These are phyloP conservation scores for Buddleja alternifolia DNA, from an alignment of 257 asterid genomes.

Conservation along the genomic window DNA sequence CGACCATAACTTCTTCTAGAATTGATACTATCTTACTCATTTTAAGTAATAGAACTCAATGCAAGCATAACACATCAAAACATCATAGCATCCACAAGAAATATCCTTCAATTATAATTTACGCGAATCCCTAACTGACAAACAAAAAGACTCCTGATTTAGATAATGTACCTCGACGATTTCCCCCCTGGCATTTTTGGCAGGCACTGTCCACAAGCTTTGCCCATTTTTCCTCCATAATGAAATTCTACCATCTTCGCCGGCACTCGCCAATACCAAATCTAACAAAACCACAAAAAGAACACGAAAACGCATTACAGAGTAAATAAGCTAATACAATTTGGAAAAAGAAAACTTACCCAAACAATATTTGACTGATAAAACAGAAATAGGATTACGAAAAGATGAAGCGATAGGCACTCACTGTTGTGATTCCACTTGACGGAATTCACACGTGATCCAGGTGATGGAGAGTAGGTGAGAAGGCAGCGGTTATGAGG, in stretches of 20 bases:
- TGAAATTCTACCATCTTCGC: constrained; percentile 81
- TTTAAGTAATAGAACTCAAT: constrained; percentile 5
- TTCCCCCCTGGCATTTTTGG: constrained; percentile 64
- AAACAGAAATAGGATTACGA: constrained; percentile 22
- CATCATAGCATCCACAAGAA: constrained; percentile 1
- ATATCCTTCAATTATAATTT: background rate
- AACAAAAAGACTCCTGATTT: background rate
- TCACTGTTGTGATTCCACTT: constrained; percentile 98
- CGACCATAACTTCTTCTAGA: background rate
- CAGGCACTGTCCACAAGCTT: constrained; percentile 81
- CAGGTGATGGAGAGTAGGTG: constrained; percentile 74
- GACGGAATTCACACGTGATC: constrained; percentile 74
- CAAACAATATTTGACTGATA: background rate
- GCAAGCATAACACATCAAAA: constrained; percentile 21
- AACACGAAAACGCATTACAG: background rate
- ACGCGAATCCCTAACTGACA: background rate
- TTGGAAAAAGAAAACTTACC: background rate
- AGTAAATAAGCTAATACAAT: constrained; percentile 10
- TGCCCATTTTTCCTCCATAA: constrained; percentile 87
- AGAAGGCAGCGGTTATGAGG: constrained; percentile 85
- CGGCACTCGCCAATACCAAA: constrained; percentile 95
- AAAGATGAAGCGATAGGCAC: constrained; percentile 29
- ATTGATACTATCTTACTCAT: constrained; percentile 15
- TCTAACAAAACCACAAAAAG: constrained; percentile 42
- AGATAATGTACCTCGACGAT: constrained; percentile 69